phyloP scores from a whole-genome alignment of 139 green algal genomes.

The Chlorella sp. region DNA sequence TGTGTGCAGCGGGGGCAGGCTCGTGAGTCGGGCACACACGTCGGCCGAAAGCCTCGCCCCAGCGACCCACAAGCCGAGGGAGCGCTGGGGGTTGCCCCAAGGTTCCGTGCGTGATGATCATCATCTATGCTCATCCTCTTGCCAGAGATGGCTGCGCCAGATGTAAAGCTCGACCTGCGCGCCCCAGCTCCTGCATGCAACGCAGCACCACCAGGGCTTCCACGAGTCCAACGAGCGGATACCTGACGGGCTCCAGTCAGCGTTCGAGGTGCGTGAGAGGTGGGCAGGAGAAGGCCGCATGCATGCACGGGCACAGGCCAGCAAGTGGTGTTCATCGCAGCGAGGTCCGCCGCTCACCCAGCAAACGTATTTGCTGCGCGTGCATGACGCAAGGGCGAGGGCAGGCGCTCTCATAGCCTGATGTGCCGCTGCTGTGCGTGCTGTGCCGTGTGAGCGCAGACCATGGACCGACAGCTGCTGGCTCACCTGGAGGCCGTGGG shows the following conservation, averaged over 20 bases:
- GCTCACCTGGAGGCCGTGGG: conserved; percentile 24
- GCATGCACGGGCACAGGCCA: not conserved
- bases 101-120: not conserved
- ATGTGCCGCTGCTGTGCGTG: not conserved
- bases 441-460: conserved; percentile 21
- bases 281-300: not conserved
- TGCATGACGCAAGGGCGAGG: not conserved
- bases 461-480: conserved; percentile 44
- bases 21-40: too few species aligned
- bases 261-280: not conserved
- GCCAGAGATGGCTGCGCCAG: not conserved
- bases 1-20: too few species aligned
- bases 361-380: not conserved
- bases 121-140: not conserved
- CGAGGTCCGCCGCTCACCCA: too few species aligned
- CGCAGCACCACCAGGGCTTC: not conserved
- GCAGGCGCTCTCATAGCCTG: not conserved
- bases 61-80: not conserved
- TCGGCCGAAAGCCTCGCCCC: too few species aligned
- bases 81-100: not conserved
- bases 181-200: not conserved
- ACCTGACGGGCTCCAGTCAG: not conserved
- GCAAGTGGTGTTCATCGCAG: too few species aligned
- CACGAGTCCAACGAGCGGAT: not conserved
- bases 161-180: not conserved